Evolutionary conservation across 192 early-diverging fungal genomes (phyloP).

Genomic region (Podila minutissima): DNA sequence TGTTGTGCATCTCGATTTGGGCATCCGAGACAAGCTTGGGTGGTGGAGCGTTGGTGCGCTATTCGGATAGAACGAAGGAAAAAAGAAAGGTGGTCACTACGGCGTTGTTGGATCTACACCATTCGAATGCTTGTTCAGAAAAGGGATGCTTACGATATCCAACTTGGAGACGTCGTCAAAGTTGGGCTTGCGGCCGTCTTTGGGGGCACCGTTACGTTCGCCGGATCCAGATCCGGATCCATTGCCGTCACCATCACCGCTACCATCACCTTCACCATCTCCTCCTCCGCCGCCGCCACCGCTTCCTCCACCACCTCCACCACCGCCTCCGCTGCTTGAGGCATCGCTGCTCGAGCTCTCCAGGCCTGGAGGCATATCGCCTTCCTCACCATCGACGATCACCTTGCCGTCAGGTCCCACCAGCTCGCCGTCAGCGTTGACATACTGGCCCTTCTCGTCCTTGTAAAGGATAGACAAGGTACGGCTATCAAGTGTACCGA

Average conservation of each 20-base stretch:
- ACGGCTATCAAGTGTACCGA: constrained; percentile 64
- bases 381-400: constrained; percentile 8
- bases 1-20: constrained; percentile 71
- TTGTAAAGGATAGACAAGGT: constrained; percentile 65
- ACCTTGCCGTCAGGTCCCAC: constrained; percentile 21
- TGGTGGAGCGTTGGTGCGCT: constrained; percentile 49
- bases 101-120: neutral
- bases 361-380: constrained; percentile 28
- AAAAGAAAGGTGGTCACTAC: neutral
- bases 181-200: constrained; percentile 62
- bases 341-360: constrained; percentile 26
- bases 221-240: constrained; percentile 60
- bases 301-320: constrained; percentile 42
- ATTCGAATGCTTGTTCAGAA: neutral
- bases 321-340: constrained; percentile 22
- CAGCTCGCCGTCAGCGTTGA: constrained; percentile 28
- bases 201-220: constrained; percentile 47
- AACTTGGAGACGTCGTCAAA: constrained; percentile 67
- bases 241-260: constrained; percentile 54
- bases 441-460: constrained; percentile 51
- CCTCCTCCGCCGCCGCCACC: constrained; percentile 51
- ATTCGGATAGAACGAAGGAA: neutral
- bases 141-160: constrained; percentile 55
- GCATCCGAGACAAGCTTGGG: constrained; percentile 50
- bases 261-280: constrained; percentile 52